Percentiles rank a stretch among this genome's conserved stretches.
These are phyloP conservation scores for Stachybotrys echinatus DNA, from an alignment of 2,329 filamentous ascomycete genomes.

Conservation along the genomic window DNA sequence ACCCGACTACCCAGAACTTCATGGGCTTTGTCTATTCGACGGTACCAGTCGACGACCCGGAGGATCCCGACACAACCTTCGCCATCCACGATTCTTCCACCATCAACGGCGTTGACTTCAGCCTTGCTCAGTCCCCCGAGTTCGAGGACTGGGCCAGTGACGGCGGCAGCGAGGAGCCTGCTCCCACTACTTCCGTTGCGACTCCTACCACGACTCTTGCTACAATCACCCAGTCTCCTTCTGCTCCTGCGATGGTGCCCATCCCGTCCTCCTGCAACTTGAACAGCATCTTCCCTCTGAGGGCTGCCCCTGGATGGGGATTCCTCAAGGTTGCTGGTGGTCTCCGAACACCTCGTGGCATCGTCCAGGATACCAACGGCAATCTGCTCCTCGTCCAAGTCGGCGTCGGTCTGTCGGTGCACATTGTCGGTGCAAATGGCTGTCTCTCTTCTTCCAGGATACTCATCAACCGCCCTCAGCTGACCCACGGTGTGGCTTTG, in stretches of 20 bases:
- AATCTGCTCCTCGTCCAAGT: slow-evolving; percentile 32
- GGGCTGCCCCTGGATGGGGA: slow-evolving; percentile 28
- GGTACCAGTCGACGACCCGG: slow-evolving; percentile 30
- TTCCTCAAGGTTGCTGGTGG: slow-evolving; percentile 33
- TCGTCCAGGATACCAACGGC: slow-evolving; percentile 28
- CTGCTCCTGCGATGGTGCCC: neutral
- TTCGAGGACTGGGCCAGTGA: slow-evolving; percentile 15
- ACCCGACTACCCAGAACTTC: slow-evolving; percentile 28
- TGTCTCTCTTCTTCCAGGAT: slow-evolving; percentile 31
- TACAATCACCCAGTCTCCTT: neutral
- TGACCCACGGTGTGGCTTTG: slow-evolving; percentile 35
- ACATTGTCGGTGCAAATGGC: slow-evolving; percentile 33
- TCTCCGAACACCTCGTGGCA: slow-evolving; percentile 26
- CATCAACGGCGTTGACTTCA: slow-evolving; percentile 33
- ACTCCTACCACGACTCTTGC: neutral
- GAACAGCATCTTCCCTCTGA: slow-evolving; percentile 19
- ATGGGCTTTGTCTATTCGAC: slow-evolving; percentile 35
- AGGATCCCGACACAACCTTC: slow-evolving; percentile 28
- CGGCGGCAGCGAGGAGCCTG: neutral
- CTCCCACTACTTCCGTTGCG: neutral
- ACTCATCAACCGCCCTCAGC: slow-evolving; percentile 26
- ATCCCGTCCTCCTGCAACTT: slow-evolving; percentile 1
- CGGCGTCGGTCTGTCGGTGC: slow-evolving; percentile 29
- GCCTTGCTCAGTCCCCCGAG: slow-evolving; percentile 22
- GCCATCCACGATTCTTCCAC: slow-evolving; percentile 37